Base-by-base conservation (phyloP, 371 early-diverging fungal species). In the Dichotomocladium elegans region DNA sequence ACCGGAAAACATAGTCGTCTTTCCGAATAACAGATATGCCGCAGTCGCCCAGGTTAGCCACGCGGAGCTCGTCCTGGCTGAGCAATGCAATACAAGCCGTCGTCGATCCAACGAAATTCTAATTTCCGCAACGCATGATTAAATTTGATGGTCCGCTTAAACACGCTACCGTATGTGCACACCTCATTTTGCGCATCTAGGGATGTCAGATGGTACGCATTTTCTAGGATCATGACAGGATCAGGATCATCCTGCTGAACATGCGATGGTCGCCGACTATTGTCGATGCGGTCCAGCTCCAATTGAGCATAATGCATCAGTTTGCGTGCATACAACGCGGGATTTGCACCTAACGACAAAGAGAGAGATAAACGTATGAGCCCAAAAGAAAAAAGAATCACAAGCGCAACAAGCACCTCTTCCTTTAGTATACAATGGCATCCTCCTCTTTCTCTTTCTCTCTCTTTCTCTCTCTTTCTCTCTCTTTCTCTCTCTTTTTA, bases 41-140 rank as follows among this genome's bases (percentile, higher is more conserved):
- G 58, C 94, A 93, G 66, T 98, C 98, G 25, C 98, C 98, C 37
- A 98, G 75, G 54, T 95, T 95, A 11, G 94, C 90, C 31, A 98
- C 85, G 1, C 94, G 82, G 25, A 98, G 72, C 67, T 95, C 94
- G 55, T 96, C 93, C 56, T 90, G 86, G 31, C 93, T 79, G 51
- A 96, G 70, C 7, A 97, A 70, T 7, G 87, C 93, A 31, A 95
- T 63, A 57, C 92, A 84, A 2, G 94, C 95, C 7, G 98, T 97
- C 6, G 93, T 86, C 5, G 93, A 91, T 9, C 98, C 98, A 28
- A 93, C 78, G 25, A 89, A 62, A 9, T 82, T 80, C 70, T n/a
- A n/a, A n/a, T n/a, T 37, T 14, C 28, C 34, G n/a, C n/a, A n/a
- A n/a, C n/a, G n/a, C n/a, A n/a, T n/a, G n/a, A n/a, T n/a, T n/a